phyloP scores from a whole-genome alignment of 495 filamentous ascomycete species.

The Xylaria cubensis region DNA sequence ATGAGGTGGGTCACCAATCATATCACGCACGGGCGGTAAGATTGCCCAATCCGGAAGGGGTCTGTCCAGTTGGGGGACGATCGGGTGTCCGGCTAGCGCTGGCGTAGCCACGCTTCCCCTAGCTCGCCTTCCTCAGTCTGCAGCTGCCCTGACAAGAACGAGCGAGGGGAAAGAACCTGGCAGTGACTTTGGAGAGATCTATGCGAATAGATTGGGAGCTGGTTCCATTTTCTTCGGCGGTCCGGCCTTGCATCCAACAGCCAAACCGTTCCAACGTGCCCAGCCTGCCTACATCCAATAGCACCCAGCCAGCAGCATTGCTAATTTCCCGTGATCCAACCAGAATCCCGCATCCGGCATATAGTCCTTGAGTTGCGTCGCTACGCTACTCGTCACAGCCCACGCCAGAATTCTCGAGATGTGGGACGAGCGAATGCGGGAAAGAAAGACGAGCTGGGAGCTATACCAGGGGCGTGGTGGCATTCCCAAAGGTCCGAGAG shows the following conservation, averaged over 20 bases:
- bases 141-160: conserved; percentile 16
- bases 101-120: neutral
- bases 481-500: neutral
- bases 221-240: conserved; percentile 33
- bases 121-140: neutral
- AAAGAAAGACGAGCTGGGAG: conserved; percentile 3
- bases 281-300: conserved; percentile 27
- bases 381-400: conserved; percentile 13
- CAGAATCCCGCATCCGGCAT: conserved; percentile 30
- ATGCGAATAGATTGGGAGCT: conserved; percentile 8
- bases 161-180: neutral
- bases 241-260: conserved; percentile 25
- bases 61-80: neutral
- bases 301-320: conserved; percentile 33
- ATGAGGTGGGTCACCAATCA: conserved; percentile 8
- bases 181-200: neutral
- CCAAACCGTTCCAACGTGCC: conserved; percentile 12
- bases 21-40: conserved; percentile 3
- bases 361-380: neutral
- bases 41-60: conserved; percentile 26
- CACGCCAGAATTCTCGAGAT: neutral
- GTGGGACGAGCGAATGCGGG: conserved; percentile 23
- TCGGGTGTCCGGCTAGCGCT: conserved; percentile 24
- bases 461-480: conserved; percentile 1
- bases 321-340: conserved; percentile 40